Evolutionary conservation across 352 stramenopile species (phyloP), one percentile per base, ranked within the genome.

Genomic region (Sclerospora graminicola): DNA sequence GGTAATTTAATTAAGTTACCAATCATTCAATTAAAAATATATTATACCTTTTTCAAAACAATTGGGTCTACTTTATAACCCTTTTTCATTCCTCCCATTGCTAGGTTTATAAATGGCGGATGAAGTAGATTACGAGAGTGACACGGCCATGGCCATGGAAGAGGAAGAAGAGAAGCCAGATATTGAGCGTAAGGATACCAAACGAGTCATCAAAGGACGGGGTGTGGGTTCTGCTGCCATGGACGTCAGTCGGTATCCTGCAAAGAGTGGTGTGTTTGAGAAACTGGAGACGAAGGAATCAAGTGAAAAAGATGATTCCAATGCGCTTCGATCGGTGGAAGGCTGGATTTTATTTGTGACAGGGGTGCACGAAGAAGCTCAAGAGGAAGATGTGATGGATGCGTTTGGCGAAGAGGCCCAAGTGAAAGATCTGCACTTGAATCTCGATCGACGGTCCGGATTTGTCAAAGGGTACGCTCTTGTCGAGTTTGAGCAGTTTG

Each of bases 291-390:
- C 54, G 1, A 16, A 43, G 18, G 24, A 37, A 2, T 30, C 29
- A 0, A 33, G 35, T 2, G 42, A 21, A 15, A 51, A 55, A 11
- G 62, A 77, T 21, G 60, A 82, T 51, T 66, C 68, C 16, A 78
- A 42, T 14, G 75, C 74, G 6, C 63, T 89, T 16, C 69, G 82
- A 46, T 95, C 81, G 40, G 83, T 98, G 5, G 94, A 98, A 63
- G 95, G 95, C n/a, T 98, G 92, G 88, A 82, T 98, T 31, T 56
- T 98, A 9, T 97, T 98, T 59, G 88, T 98, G 21, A 94, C 77
- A 10, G 89, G 89, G 46, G 72, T 98, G 28, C 89, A 98, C 53
- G 86, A 98, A 57, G 94, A 98, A 57, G 92, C 93, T 9, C 84
- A 97, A 55, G 91, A 98, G 51, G 95, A 98, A 53, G 88, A 98